Base-by-base conservation (phyloP, 78 protist genomes). In the Dictyostelium firmibasis region DNA sequence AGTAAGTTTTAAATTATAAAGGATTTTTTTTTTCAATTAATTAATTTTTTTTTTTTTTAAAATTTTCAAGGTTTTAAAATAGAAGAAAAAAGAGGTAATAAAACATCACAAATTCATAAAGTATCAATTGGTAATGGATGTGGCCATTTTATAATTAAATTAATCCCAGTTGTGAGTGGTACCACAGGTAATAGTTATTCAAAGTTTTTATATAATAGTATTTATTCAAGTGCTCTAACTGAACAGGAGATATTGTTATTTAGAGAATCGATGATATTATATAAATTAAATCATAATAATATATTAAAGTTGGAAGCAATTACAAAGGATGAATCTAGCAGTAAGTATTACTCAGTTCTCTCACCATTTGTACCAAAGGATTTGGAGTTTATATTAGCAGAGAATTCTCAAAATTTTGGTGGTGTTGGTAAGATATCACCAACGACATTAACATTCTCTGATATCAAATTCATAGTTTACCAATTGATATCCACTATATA, bases 181-280 rank as follows among this genome's bases (percentile, higher is more conserved):
- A 11, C 35, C n/a, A n/a, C n/a, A n/a, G 77, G 77, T 29, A 70
- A 72, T 31, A 20, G 31, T 16, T 14, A 13, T 23, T 41, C 92
- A 86, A 20, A 16, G 2, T 41, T 47, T 13, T 2, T 70, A 11
- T 70, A 70, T 29, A 70, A 23, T 25, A 27, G n/a, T 75, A 69
- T 35, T 47, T 67, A 62, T 29, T 10, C 70, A 35, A 41, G 25
- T 29, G 6, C 25, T 3, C 7, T 81, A 6, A 11, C 79, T 1
- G 94, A 89, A 1, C 9, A 41, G 25, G 91, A 85, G 50, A 10
- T 89, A 3, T 36, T 4, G 1, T 35, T n/a, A 16, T 89, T 89
- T 53, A 60, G 94, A 60, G 94, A 89, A n/a, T 11, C 86, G 43
- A 89, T 89, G 94, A 23, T 89, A 43, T 67, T 89, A 0, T 69